A percentile compares a stretch with the other conserved stretches of the same genome.
phyloP scores from a whole-genome alignment of 2,329 filamentous ascomycete species.

The Aspergillus sergii region DNA sequence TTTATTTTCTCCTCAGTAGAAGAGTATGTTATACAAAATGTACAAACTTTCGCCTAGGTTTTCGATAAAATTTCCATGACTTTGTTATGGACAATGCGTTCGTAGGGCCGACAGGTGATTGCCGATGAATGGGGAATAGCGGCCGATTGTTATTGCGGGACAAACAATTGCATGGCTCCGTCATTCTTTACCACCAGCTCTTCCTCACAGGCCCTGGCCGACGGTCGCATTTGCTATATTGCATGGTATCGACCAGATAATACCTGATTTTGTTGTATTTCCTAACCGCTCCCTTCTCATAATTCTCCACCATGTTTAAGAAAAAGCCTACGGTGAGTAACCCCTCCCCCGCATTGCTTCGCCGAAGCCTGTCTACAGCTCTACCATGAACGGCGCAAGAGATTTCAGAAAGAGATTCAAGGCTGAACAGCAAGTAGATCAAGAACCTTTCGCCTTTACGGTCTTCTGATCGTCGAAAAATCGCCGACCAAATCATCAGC shows the following conservation, averaged over 20 bases:
- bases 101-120: not conserved
- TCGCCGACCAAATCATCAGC: constrained; percentile 67
- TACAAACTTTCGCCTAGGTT: too few relatives aligned
- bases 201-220: not conserved
- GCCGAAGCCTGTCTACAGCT: constrained; percentile 14
- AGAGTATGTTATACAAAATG: not conserved
- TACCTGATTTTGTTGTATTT: not conserved
- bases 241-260: not conserved
- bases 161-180: not conserved
- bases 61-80: too few relatives aligned
- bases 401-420: not conserved
- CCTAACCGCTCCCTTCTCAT: not conserved
- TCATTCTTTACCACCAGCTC: constrained; percentile 3
- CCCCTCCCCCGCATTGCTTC: constrained; percentile 31
- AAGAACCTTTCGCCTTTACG: constrained; percentile 68
- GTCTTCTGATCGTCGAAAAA: constrained; percentile 67
- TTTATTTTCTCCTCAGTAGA: not conserved
- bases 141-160: constrained; percentile 27
- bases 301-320: constrained; percentile 58
- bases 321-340: constrained; percentile 60
- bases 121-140: constrained; percentile 15
- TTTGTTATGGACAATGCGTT: not conserved
- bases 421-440: constrained; percentile 47
- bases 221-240: not conserved
- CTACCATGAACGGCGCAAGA: not conserved